Percentiles rank a stretch among this genome's conserved stretches.
Evolutionary conservation across 257 asterid genomes (phyloP).

Genomic region (Linaria vulgaris): DNA sequence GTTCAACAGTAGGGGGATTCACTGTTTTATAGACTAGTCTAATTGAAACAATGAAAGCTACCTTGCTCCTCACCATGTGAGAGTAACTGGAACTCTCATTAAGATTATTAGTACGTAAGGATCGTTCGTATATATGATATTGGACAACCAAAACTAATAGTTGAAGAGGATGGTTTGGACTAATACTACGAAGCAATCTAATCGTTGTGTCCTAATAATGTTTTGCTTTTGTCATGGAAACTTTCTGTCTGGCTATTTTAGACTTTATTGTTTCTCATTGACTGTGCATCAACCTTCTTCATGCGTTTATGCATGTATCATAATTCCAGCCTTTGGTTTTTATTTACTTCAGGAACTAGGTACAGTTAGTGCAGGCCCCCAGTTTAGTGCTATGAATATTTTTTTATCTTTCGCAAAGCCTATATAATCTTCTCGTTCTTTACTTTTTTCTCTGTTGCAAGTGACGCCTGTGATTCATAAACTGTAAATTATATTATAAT

Average conservation of each 20-base stretch:
- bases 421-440: not conserved
- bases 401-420: not conserved
- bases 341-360: not conserved
- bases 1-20: no score
- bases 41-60: no score
- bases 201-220: not conserved
- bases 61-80: not conserved
- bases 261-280: not conserved
- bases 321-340: not conserved
- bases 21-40: no score
- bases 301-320: no score
- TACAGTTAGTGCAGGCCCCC: not conserved
- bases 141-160: not conserved
- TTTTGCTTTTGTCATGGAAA: not conserved
- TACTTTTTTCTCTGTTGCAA: not conserved
- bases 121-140: no score
- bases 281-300: not conserved
- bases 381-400: not conserved
- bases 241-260: not conserved
- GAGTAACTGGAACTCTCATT: not conserved
- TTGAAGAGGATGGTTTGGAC: not conserved
- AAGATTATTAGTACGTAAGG: no score
- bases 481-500: constrained; percentile 1
- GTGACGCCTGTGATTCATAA: not conserved
- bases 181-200: not conserved